A percentile compares a stretch with the other conserved stretches of the same genome.
phyloP scores from a whole-genome alignment of 2,329 filamentous ascomycete genomes.

The Dryadomyces quercivorus region DNA sequence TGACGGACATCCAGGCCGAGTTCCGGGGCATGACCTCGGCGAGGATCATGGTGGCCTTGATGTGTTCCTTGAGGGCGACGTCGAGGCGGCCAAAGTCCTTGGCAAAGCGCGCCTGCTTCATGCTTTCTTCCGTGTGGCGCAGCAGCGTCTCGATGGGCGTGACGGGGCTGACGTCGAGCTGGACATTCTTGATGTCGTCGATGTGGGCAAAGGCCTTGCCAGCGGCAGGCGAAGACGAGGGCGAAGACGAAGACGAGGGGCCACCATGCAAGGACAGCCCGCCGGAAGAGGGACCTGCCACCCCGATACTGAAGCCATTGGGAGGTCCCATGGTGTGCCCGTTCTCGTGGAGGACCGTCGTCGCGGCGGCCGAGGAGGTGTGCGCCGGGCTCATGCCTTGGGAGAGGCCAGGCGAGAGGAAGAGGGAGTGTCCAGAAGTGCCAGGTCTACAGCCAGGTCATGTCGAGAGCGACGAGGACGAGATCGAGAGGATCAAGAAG shows the following conservation, averaged over 20 bases:
- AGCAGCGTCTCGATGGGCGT: constrained; percentile 42
- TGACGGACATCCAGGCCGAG: constrained; percentile 57
- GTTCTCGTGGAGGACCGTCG: constrained; percentile 6
- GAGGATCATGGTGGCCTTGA: constrained; percentile 69
- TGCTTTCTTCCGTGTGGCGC: constrained; percentile 36
- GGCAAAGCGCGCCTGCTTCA: constrained; percentile 48
- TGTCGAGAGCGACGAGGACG: background rate
- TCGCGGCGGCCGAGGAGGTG: constrained; percentile 8
- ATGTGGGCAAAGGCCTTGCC: constrained; percentile 8
- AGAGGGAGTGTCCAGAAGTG: no score
- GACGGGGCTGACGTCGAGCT: constrained; percentile 31
- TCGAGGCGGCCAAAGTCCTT: constrained; percentile 57
- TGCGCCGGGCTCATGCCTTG: background rate
- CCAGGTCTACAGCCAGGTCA: background rate
- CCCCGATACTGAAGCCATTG: constrained; percentile 1
- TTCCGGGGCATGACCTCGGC: constrained; percentile 66
- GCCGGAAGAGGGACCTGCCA: background rate
- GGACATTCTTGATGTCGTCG: constrained; percentile 11
- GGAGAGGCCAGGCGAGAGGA: background rate
- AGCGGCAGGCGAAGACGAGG: background rate
- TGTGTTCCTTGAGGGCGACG: constrained; percentile 69
- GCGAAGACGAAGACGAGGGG: background rate
- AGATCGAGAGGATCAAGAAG: no score
- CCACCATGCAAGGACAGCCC: background rate
- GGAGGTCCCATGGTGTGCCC: background rate